Evolutionary conservation across 2,329 filamentous ascomycete species (phyloP).

Genomic region (Botrytis elliptica): DNA sequence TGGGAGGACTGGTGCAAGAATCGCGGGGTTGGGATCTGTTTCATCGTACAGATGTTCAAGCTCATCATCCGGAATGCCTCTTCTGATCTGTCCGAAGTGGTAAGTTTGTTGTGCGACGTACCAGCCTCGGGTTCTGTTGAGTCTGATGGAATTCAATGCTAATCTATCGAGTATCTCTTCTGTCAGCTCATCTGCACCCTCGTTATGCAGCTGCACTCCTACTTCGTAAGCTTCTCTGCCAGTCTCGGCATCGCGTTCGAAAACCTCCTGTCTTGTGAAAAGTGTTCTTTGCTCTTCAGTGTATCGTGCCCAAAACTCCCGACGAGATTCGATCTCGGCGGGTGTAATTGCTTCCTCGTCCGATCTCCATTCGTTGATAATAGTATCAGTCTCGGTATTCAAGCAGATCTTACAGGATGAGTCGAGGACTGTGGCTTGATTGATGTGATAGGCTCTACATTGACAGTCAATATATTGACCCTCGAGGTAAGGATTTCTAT

Average conservation of each 20-base stretch:
- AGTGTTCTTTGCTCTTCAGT: not conserved
- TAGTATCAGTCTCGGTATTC: not conserved
- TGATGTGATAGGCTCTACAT: not conserved
- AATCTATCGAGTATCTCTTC: not conserved
- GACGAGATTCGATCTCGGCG: not conserved
- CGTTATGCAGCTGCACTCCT: not conserved
- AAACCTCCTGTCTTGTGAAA: not conserved
- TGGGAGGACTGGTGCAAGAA: not conserved
- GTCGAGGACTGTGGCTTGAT: not conserved
- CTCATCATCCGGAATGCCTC: not conserved
- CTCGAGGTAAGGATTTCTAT: not conserved
- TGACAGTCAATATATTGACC: not conserved
- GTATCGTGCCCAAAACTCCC: not conserved
- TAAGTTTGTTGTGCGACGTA: not conserved
- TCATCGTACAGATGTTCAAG: not conserved
- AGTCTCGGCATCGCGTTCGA: not conserved
- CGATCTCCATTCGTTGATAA: not conserved
- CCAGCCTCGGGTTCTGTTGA: not conserved
- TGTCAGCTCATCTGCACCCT: not conserved
- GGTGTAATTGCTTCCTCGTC: not conserved
- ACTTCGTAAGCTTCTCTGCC: not conserved
- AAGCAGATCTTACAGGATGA: not conserved
- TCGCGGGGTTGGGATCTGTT: not conserved
- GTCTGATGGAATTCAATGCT: not conserved
- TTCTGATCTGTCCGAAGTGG: not conserved